phyloP scores from a whole-genome alignment of 2,329 filamentous ascomycete genomes.

The Aspergillus sp. region DNA sequence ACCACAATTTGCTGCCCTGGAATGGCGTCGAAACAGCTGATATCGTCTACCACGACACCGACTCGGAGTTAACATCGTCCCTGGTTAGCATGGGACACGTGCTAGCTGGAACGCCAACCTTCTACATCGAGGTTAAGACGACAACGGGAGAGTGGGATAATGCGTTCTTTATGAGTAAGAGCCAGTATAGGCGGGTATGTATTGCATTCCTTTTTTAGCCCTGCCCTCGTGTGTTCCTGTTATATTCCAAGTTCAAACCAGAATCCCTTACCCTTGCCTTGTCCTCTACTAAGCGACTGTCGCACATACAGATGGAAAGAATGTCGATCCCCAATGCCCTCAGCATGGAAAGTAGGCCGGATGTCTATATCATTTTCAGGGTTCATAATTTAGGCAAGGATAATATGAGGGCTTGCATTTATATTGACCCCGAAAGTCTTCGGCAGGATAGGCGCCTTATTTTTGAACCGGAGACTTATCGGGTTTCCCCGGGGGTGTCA shows the following conservation, averaged over 20 bases:
- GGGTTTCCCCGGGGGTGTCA: neutral
- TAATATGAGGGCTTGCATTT: neutral
- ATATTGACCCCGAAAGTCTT: constrained; percentile 18
- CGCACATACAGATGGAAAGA: neutral
- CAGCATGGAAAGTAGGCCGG: neutral
- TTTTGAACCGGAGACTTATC: neutral
- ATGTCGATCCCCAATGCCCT: neutral
- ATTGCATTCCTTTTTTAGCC: neutral
- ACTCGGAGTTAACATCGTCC: neutral
- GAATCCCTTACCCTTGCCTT: neutral
- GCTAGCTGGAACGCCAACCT: constrained; percentile 44
- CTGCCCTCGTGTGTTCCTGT: neutral
- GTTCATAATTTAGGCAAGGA: constrained; percentile 3
- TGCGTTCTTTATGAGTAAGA: constrained; percentile 49
- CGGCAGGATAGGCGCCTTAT: neutral
- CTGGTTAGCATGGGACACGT: constrained; percentile 1
- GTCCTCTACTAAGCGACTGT: neutral
- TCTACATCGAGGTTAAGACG: constrained; percentile 55
- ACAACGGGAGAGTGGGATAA: constrained; percentile 40
- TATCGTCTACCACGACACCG: constrained; percentile 30
- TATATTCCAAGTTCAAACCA: too few relatives aligned
- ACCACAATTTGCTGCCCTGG: constrained; percentile 43
- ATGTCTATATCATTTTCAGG: constrained; percentile 8
- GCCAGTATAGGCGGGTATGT: constrained; percentile 45
- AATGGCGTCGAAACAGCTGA: constrained; percentile 47